Percentiles rank a stretch among this genome's conserved stretches.
Evolutionary conservation across 1,139 yeast species (phyloP).

Genomic region (Candida sanyaensis): DNA sequence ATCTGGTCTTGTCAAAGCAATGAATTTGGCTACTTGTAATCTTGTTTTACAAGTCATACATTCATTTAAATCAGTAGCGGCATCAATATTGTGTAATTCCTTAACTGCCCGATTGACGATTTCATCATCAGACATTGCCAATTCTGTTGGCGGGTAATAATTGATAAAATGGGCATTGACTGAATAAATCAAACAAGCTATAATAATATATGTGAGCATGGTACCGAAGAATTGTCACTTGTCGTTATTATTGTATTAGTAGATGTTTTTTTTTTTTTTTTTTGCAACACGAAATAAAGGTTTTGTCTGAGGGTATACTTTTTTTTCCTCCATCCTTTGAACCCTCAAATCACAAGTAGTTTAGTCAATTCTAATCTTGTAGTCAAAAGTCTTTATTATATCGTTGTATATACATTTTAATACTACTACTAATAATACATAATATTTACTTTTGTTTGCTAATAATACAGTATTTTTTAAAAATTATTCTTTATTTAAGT

Average conservation of each 20-base stretch:
- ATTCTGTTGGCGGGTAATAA: conserved; percentile 16
- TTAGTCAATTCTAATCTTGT: no score
- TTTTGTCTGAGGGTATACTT: neutral
- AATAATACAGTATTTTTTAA: no score
- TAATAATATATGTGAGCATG: conserved; percentile 1
- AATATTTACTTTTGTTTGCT: no score
- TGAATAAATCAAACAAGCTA: conserved; percentile 2
- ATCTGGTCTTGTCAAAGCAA: conserved; percentile 41
- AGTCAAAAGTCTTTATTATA: no score
- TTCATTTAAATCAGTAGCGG: conserved; percentile 22
- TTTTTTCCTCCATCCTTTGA: neutral
- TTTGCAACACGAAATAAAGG: neutral
- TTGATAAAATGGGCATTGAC: conserved; percentile 6
- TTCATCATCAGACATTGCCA: conserved; percentile 16
- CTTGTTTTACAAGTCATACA: conserved; percentile 44
- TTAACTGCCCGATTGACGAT: conserved; percentile 17
- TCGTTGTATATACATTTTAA: no score
- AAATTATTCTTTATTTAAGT: neutral
- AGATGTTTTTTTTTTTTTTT: neutral
- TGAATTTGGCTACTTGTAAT: conserved; percentile 41
- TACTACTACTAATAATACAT: no score
- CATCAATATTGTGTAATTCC: conserved; percentile 21
- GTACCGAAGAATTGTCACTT: neutral
- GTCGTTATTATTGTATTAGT: neutral
- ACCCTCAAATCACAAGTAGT: no score